A percentile compares a stretch with the other conserved stretches of the same genome.
Evolutionary conservation across 108 stramenopile species (phyloP).

Genomic region (Skeletonema costatum): DNA sequence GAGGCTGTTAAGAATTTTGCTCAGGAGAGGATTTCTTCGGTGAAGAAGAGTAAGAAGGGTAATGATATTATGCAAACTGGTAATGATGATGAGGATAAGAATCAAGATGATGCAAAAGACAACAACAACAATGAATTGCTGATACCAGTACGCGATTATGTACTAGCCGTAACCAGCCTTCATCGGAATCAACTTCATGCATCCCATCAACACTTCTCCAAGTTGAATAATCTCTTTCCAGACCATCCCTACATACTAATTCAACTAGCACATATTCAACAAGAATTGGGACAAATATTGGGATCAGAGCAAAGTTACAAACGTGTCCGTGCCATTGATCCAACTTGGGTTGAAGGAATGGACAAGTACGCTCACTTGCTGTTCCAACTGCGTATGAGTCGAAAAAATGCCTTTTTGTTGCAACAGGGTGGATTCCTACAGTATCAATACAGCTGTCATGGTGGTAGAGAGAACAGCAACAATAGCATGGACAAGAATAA

Average conservation of each 20-base stretch:
- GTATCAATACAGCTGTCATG: conserved; percentile 47
- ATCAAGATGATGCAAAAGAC: neutral
- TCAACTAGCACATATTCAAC: conserved; percentile 66
- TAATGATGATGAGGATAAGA: neutral
- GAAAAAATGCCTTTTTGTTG: conserved; percentile 46
- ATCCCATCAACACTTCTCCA: conserved; percentile 28
- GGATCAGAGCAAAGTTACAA: conserved; percentile 40
- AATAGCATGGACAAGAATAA: conserved; percentile 38
- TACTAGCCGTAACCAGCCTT: conserved; percentile 22
- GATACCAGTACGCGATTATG: conserved; percentile 26
- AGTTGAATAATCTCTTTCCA: conserved; percentile 47
- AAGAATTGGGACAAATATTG: conserved; percentile 33
- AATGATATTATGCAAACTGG: neutral
- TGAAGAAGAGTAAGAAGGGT: conserved; percentile 2
- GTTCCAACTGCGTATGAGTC: conserved; percentile 66
- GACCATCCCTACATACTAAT: conserved; percentile 73
- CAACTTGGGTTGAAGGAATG: conserved; percentile 54
- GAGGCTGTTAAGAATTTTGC: conserved; percentile 11
- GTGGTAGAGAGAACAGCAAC: conserved; percentile 6
- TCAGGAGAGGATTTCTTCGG: neutral
- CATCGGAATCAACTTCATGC: conserved; percentile 32
- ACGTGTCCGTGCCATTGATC: conserved; percentile 38
- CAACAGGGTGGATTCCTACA: conserved; percentile 57
- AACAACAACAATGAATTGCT: neutral
- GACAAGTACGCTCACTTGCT: conserved; percentile 77